Conservation (phyloP, 2,329 filamentous ascomycete species). For the Penicillium oxalicum region DNA sequence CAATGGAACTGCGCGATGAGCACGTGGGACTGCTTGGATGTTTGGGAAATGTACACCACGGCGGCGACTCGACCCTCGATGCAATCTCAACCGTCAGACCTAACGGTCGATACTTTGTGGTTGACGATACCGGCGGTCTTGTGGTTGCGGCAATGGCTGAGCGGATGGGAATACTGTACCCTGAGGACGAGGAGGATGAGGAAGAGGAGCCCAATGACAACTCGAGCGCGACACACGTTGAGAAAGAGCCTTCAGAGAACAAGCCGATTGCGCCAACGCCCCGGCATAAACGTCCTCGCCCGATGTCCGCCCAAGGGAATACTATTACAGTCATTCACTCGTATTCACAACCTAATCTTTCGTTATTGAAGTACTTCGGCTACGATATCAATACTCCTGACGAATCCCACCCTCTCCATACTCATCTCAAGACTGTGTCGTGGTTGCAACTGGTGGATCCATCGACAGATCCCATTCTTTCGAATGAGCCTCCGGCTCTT, state of each 20-base stretch:
- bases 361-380: conserved; percentile 80
- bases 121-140: conserved; percentile 82
- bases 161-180: conserved; percentile 74
- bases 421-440: conserved; percentile 73
- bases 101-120: conserved; percentile 67
- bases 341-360: conserved; percentile 78
- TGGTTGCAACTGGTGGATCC: conserved; percentile 90
- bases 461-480: conserved; percentile 66
- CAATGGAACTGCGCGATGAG: conserved; percentile 83
- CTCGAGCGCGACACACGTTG: conserved; percentile 6
- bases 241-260: background rate
- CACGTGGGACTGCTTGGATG: conserved; percentile 73
- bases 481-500: conserved; percentile 55
- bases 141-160: conserved; percentile 80
- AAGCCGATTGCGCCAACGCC: conserved; percentile 16
- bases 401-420: conserved; percentile 69
- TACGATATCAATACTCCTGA: conserved; percentile 65
- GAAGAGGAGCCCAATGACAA: conserved; percentile 18
- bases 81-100: conserved; percentile 23
- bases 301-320: conserved; percentile 47
- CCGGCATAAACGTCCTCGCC: conserved; percentile 22
- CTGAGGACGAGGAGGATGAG: conserved; percentile 26
- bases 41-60: conserved; percentile 84
- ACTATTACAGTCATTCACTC: conserved; percentile 55
- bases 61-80: conserved; percentile 36